Conservation (phyloP, 257 asterid genomes). For the Asclepias syriaca region DNA sequence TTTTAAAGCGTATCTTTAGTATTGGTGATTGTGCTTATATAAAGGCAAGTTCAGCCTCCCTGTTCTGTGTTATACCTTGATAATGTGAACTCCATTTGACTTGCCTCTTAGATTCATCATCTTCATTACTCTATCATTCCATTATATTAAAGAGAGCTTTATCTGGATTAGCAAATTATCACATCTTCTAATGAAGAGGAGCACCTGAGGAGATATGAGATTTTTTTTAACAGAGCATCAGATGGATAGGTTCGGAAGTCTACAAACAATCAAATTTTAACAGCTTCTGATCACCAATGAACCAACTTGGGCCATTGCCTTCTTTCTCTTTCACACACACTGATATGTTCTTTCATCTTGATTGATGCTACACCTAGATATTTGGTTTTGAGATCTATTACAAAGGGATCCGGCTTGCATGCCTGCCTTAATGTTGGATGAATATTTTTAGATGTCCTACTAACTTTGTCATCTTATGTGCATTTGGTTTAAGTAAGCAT, state of each 20-base stretch:
- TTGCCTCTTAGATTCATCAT: slow-evolving; percentile 13
- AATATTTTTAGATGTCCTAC: background rate
- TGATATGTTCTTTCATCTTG: background rate
- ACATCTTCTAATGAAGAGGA: background rate
- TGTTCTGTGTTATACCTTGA: background rate
- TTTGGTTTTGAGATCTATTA: background rate
- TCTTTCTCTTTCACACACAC: background rate
- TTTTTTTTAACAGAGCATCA: background rate
- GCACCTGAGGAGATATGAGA: background rate
- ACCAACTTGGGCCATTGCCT: background rate
- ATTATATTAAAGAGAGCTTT: background rate
- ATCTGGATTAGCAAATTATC: background rate
- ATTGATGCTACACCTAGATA: background rate
- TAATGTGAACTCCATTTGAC: background rate
- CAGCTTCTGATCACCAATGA: background rate
- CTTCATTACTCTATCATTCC: background rate
- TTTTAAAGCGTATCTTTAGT: slow-evolving; percentile 35
- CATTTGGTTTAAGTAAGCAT: background rate
- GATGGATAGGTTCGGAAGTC: background rate
- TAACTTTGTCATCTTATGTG: background rate
- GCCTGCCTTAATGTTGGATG: background rate
- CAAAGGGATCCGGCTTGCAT: background rate
- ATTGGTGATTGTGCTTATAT: slow-evolving; percentile 68
- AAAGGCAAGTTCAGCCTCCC: slow-evolving; percentile 41
- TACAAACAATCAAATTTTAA: background rate